Base-by-base conservation (phyloP, 2,329 filamentous ascomycete genomes). In the Aschersonia sp. region DNA sequence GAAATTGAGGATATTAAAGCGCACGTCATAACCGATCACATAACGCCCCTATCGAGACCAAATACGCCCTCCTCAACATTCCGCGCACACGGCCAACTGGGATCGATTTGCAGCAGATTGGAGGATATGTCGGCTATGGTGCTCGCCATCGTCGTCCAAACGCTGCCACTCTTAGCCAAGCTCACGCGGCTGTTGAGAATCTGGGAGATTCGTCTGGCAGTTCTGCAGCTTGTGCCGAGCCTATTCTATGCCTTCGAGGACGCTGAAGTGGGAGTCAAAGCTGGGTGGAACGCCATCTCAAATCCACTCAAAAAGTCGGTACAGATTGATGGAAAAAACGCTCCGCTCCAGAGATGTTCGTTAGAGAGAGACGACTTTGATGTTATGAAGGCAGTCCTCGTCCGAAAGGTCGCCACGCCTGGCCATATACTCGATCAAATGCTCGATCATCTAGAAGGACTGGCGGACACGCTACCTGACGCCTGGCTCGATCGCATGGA, bases 61-160 rank as follows among this genome's bases (percentile, higher is more conserved):
- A 57, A 56, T 14, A 66, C 63, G 8, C 64, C 66, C 4, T 54
- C 63, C 37, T 60, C 62, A 14, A 56, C 59, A 45, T 58, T 60
- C 14, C 57, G 56, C 29, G 56, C 51, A 33, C 52, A 52, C 3
- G 56, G 71, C 9, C 68, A 71, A 44, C 62, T 71, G 52, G 57
- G 67, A 57, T 68, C 77, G 2, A 68, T 62, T 44, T 85, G 85
- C 63, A 77, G 76, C 52, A 81, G 76, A 51, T 78, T 97, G 71
- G 88, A 92, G 56, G 92, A 97, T 62, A 79, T 95, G 57, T 89
- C 87, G 7, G 87, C 90, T 30, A 75, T 97, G 44, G 77, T 97
- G 49, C 96, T 92, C 1, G 86, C 89, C 31, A 94, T 90, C 35
- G 85, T 95, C 14, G 68, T 98, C n/a, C 86, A 92, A 59, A 80